Evolutionary conservation across 169 alveolate genomes (phyloP), one percentile per base, ranked within the genome.

Genomic region (Cryptosporidium meleagridis): DNA sequence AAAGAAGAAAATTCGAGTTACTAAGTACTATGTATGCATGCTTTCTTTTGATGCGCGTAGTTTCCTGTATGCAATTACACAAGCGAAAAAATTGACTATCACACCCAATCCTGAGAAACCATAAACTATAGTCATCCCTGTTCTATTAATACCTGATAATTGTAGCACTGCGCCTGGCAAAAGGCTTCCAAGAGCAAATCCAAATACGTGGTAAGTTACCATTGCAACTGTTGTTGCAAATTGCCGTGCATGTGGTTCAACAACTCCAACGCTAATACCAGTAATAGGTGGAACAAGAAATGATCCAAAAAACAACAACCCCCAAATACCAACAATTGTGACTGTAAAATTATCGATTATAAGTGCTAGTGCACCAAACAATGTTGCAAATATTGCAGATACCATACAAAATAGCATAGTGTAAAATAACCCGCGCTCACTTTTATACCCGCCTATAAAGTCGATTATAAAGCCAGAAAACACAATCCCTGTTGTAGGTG

Each of bases 261-360:
- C 89, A 80, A 80, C 89, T n/a, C 89, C 89, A 3, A 80, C 89
- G 45, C 89, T 62, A 6, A 80, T 80, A 16, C 89, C 89, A 23
- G 89, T 80, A 18, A 80, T 80, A 6, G 89, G 89, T 2, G 89
- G 89, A 61, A 80, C 89, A 44, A 80, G 75, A 44, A 80, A 80
- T 39, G 89, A 58, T 12, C 89, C 89, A 80, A 80, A 80, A 62
- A 80, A 80, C 45, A 80, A 41, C 52, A 80, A 41, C 5, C 89
- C 89, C 89, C 89, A 80, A 10, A 80, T 41, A 0, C 89, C 89
- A 44, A 44, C 68, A 62, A 80, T 80, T 21, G 89, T 80, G 31
- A 65, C 80, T 35, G 65, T 62, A 44, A 80, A 80, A 29, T 80
- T 41, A 23, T 80, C 89, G 23, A 80, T 12, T 16, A 62, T 31